These are phyloP conservation scores for Suhomyces tanzawaensis DNA, from an alignment of 805 yeast species.

Conservation along the genomic window DNA sequence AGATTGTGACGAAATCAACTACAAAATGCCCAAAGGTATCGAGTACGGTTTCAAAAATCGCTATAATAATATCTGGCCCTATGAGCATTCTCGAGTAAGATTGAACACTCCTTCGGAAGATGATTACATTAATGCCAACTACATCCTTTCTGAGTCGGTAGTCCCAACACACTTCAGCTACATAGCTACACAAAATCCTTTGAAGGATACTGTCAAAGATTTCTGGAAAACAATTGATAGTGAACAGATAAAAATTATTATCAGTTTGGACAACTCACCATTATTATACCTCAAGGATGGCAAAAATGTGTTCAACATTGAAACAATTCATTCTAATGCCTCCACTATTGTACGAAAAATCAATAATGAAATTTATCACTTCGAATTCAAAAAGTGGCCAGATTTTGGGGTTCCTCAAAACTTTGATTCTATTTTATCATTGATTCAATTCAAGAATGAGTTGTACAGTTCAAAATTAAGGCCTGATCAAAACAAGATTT, in stretches of 20 bases:
- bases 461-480: constrained; percentile 12
- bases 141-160: constrained; percentile 29
- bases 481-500: constrained; percentile 9
- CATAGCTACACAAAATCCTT: constrained; percentile 48
- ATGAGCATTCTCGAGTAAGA: constrained; percentile 47
- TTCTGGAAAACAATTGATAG: constrained; percentile 41
- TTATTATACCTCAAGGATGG: constrained; percentile 16
- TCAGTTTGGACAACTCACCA: constrained; percentile 34
- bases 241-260: constrained; percentile 33
- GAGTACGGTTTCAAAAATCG: constrained; percentile 34
- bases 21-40: constrained; percentile 42
- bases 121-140: constrained; percentile 48
- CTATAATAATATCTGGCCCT: constrained; percentile 48
- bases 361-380: constrained; percentile 29
- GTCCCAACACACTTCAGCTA: constrained; percentile 23
- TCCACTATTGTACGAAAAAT: constrained; percentile 10
- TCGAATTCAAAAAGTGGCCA: constrained; percentile 46
- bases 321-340: constrained; percentile 3
- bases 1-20: constrained; percentile 38
- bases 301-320: constrained; percentile 3
- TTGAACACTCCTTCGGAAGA: constrained; percentile 25
- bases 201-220: constrained; percentile 40
- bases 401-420: constrained; percentile 44
- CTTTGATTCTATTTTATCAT: constrained; percentile 27
- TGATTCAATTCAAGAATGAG: constrained; percentile 34